Evolutionary conservation across 176 grass and related monocot genomes (phyloP), one percentile per base, ranked within the genome.

Genomic region (Cocos nucifera): DNA sequence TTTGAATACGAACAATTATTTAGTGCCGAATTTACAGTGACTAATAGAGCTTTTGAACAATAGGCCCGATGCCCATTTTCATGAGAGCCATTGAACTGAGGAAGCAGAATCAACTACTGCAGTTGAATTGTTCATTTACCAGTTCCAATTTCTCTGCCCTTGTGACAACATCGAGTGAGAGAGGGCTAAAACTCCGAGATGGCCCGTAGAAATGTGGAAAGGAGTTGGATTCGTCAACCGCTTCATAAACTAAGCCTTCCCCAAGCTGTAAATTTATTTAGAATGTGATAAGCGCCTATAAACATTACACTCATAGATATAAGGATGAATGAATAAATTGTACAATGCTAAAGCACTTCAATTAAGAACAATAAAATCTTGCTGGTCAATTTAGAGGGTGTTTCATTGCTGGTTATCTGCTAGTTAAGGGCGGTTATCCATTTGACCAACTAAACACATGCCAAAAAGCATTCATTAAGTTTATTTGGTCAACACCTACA

Each of bases 181-280:
- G 79, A 53, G 89, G 76, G 17, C 35, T 49, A 30, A 89, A 89
- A 59, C 82, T 89, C 62, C 56, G 65, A 56, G 18, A 79, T 19
- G 89, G 85, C 6, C 85, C 89, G 51, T 95, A 89, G 50, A 95
- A 95, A 83, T 89, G 89, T 59, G 89, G 89, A 17, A 95, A 95
- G 53, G 83, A 75, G 23, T 72, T 95, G 26, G 66, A 73, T 35
- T 56, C 76, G 68, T 89, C 79, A n/a, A 63, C 79, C 12, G 73
- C 50, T 73, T 89, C 89, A 75, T 83, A 86, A 71, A 89, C 59
- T 78, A 89, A 66, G 10, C 79, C 85, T 59, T 89, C 72, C 55
- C 76, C 62, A 72, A 95, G 62, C 89, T 95, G 63, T 48, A 69
- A 64, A 60, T 58, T 63, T 25, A 63, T n/a, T n/a, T 58, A 16